phyloP scores from a whole-genome alignment of 164 flowering plant genomes.

The Kingdonia uniflora region DNA sequence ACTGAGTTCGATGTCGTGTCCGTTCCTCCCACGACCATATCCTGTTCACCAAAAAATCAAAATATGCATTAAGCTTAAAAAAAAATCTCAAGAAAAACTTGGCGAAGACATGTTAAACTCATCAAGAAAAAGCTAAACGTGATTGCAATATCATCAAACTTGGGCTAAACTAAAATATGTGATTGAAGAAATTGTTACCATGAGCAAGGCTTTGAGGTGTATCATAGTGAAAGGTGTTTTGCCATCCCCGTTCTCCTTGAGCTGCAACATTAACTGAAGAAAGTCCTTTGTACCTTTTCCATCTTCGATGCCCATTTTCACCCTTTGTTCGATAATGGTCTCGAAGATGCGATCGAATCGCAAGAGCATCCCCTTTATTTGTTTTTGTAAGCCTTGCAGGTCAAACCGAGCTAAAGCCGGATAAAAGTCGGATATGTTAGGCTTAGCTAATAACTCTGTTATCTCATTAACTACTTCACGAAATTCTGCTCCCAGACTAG shows the following conservation, averaged over 20 bases:
- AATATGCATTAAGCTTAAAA: too few species aligned
- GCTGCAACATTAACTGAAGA: conserved; percentile 20
- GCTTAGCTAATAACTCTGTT: conserved; percentile 26
- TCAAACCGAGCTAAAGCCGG: conserved; percentile 40
- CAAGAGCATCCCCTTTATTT: conserved; percentile 12
- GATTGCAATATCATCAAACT: too few species aligned
- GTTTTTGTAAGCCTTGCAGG: conserved; percentile 34
- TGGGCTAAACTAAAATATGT: too few species aligned
- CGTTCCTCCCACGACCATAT: conserved; percentile 9
- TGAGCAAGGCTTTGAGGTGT: conserved; percentile 21
- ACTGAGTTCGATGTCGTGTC: conserved; percentile 11
- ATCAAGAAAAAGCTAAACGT: too few species aligned
- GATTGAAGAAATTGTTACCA: conserved; percentile 12
- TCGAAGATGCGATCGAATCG: conserved; percentile 33
- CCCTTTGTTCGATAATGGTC: conserved; percentile 23
- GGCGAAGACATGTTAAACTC: too few species aligned
- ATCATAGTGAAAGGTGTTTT: conserved; percentile 9
- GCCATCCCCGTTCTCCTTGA: conserved; percentile 8
- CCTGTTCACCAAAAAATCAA: conserved; percentile 6
- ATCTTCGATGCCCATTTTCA: conserved; percentile 12
- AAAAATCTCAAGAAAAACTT: too few species aligned
- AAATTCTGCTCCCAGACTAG: conserved; percentile 27
- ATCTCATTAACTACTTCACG: conserved; percentile 25
- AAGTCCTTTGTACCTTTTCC: conserved; percentile 15
- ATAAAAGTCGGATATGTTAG: conserved; percentile 46